Evolutionary conservation across 73 alveolate species (phyloP).

Genomic region (Tetrahymena elliotti): DNA sequence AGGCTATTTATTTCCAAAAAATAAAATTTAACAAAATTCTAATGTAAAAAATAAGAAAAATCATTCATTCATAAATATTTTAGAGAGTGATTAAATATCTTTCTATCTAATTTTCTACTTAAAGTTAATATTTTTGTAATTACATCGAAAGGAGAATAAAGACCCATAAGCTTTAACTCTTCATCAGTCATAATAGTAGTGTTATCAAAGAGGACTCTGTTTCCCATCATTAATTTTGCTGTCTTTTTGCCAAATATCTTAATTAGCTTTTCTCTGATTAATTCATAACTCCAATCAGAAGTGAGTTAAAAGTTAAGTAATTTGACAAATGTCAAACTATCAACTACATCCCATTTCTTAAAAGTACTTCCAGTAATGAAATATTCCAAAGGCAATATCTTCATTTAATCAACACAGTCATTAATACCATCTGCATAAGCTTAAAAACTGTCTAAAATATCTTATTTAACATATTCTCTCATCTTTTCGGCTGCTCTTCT

Average conservation of each 20-base stretch:
- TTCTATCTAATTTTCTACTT: background rate
- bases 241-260: constrained; percentile 24
- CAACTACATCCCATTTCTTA: constrained; percentile 20
- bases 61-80: too few relatives aligned
- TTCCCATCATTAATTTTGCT: background rate
- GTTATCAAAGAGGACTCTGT: constrained; percentile 9
- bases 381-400: constrained; percentile 18
- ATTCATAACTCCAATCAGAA: constrained; percentile 20
- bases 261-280: constrained; percentile 36
- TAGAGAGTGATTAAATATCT: too few relatives aligned
- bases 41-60: too few relatives aligned
- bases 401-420: constrained; percentile 24
- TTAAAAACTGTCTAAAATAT: background rate
- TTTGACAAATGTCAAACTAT: constrained; percentile 12
- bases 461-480: background rate
- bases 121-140: background rate
- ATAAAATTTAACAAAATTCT: too few relatives aligned
- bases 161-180: background rate
- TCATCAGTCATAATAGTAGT: constrained; percentile 3
- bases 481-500: constrained; percentile 28
- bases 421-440: constrained; percentile 38
- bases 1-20: background rate
- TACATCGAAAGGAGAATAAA: background rate
- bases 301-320: constrained; percentile 8
- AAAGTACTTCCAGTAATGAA: background rate